Conservation (phyloP, 345 rosid species). For the Hibiscus trionum region DNA sequence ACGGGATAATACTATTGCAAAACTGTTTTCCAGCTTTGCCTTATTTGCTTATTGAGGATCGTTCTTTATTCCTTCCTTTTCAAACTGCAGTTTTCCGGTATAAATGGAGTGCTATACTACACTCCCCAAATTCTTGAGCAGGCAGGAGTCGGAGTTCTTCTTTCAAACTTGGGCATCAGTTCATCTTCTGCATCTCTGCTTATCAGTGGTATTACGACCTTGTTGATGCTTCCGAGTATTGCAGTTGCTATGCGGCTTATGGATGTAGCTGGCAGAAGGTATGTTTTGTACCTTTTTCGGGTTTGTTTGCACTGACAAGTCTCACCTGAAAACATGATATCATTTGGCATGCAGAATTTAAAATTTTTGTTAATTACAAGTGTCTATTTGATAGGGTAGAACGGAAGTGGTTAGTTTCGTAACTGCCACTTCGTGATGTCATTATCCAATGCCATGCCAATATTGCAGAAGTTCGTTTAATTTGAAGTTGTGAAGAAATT, state of each 20-base stretch:
- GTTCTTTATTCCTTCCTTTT: neutral
- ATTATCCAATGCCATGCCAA: too few species aligned
- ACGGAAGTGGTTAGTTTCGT: too few species aligned
- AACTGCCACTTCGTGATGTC: too few species aligned
- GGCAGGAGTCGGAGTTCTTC: conserved; percentile 86
- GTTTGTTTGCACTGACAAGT: neutral
- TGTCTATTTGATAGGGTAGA: too few species aligned
- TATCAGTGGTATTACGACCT: conserved; percentile 72
- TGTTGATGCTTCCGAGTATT: conserved; percentile 89
- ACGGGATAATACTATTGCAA: neutral
- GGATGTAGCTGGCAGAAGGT: conserved; percentile 96
- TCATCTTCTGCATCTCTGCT: conserved; percentile 73
- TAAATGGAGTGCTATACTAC: conserved; percentile 94
- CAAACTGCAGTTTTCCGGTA: conserved; percentile 73
- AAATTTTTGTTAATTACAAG: too few species aligned
- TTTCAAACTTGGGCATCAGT: conserved; percentile 67
- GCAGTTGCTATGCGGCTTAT: conserved; percentile 96
- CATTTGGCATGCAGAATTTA: too few species aligned
- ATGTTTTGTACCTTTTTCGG: conserved; percentile 3
- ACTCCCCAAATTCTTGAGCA: conserved; percentile 96
- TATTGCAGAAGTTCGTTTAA: too few species aligned
- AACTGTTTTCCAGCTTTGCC: neutral
- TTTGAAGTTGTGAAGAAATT: too few species aligned
- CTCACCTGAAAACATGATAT: neutral
- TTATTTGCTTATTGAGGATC: conserved; percentile 1